Percentiles rank a stretch among this genome's conserved stretches.
Conservation (phyloP, 2,329 filamentous ascomycete species). For the Verticillium klebahnii region DNA sequence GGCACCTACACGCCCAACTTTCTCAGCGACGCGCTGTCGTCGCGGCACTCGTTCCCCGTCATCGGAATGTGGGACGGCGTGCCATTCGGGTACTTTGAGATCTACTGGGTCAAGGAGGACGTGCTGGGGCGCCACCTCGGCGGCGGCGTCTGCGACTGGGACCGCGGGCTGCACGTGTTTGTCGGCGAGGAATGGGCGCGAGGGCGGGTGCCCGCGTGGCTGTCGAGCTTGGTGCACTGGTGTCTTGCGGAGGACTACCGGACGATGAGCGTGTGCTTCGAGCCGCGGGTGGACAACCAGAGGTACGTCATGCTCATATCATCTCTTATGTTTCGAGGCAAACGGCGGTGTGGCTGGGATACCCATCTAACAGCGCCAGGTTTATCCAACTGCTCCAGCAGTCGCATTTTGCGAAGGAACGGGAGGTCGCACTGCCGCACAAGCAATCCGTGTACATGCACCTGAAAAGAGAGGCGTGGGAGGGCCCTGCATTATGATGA, state of each 20-base stretch:
- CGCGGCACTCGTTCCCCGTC: slow-evolving; percentile 77
- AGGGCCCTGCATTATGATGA: slow-evolving; percentile 56
- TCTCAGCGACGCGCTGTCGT: slow-evolving; percentile 59
- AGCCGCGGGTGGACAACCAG: slow-evolving; percentile 86
- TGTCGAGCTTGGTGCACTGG: slow-evolving; percentile 84
- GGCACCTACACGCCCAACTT: slow-evolving; percentile 63
- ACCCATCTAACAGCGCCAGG: slow-evolving; percentile 12
- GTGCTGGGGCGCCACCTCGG: slow-evolving; percentile 65
- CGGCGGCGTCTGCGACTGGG: slow-evolving; percentile 68
- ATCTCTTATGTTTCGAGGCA: background rate
- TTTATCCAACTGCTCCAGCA: slow-evolving; percentile 59
- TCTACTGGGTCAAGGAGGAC: slow-evolving; percentile 98
- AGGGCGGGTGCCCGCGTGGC: slow-evolving; percentile 76
- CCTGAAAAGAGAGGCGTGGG: slow-evolving; percentile 75
- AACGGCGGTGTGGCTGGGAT: background rate
- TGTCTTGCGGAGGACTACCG: slow-evolving; percentile 72
- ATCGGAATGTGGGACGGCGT: slow-evolving; percentile 93
- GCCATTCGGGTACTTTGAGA: slow-evolving; percentile 94
- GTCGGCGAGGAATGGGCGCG: slow-evolving; percentile 91
- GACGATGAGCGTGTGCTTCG: slow-evolving; percentile 78
- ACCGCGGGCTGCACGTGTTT: slow-evolving; percentile 82
- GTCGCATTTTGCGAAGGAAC: slow-evolving; percentile 80
- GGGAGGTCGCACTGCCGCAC: slow-evolving; percentile 81
- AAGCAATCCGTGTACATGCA: slow-evolving; percentile 88
- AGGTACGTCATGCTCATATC: slow-evolving; percentile 53